phyloP scores from a whole-genome alignment of 1,284 basidiomycete species.

The Leccinum ponderosum region DNA sequence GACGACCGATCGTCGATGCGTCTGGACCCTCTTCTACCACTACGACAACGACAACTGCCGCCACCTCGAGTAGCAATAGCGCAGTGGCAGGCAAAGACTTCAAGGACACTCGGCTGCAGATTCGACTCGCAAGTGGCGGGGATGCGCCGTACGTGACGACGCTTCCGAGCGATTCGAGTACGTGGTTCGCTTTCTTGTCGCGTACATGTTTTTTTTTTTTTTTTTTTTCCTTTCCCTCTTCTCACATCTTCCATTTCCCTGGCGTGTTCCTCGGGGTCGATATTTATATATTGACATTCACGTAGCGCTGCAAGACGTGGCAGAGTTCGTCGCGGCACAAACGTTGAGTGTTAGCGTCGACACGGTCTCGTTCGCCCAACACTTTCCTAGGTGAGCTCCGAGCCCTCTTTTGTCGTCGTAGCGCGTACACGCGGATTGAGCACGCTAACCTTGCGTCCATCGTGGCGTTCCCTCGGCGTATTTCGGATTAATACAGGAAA shows the following conservation, averaged over 20 bases:
- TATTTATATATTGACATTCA: not conserved
- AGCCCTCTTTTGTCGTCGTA: not conserved
- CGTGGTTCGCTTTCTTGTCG: slow-evolving; percentile 33
- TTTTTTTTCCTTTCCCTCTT: not conserved
- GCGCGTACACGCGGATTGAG: not conserved
- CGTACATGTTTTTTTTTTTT: no score
- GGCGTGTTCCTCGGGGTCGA: not conserved
- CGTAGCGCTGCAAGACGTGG: slow-evolving; percentile 79
- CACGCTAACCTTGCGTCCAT: not conserved
- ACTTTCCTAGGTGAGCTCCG: slow-evolving; percentile 78
- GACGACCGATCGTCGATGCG: slow-evolving; percentile 46
- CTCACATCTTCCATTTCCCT: not conserved
- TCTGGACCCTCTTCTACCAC: slow-evolving; percentile 6
- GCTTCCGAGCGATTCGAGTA: slow-evolving; percentile 76
- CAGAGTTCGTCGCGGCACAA: slow-evolving; percentile 84
- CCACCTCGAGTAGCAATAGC: slow-evolving; percentile 35
- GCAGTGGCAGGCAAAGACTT: slow-evolving; percentile 68
- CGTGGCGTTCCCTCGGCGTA: not conserved
- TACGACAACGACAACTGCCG: slow-evolving; percentile 33
- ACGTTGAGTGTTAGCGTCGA: slow-evolving; percentile 69
- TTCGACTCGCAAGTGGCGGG: slow-evolving; percentile 78
- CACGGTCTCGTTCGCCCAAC: slow-evolving; percentile 71
- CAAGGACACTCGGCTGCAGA: slow-evolving; percentile 83
- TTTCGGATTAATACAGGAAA: slow-evolving; percentile 48
- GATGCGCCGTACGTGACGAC: slow-evolving; percentile 75